A percentile compares a stretch with the other conserved stretches of the same genome.
These are phyloP conservation scores for Diaporthe humulicola DNA, from an alignment of 2,329 filamentous ascomycete species.

Conservation along the genomic window DNA sequence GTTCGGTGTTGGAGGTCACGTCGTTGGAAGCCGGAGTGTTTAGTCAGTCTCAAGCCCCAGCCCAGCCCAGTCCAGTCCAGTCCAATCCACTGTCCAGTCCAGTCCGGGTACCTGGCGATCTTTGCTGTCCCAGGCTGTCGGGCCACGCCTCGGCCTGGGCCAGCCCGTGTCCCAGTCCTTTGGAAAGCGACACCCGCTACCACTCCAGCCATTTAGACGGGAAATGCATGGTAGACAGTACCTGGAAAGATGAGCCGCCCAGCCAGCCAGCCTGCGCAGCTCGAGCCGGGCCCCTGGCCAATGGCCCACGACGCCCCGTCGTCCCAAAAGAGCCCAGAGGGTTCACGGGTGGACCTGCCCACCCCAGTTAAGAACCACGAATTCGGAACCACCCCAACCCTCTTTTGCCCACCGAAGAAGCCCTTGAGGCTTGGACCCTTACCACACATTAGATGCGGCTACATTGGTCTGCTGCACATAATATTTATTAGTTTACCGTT, in stretches of 20 bases:
- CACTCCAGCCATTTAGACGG: slow-evolving; percentile 1
- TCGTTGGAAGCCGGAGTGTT: not conserved
- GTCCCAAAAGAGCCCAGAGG: slow-evolving; percentile 19
- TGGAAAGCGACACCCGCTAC: slow-evolving; percentile 26
- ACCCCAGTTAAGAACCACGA: slow-evolving; percentile 5
- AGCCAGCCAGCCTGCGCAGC: not conserved
- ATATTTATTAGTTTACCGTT: not conserved
- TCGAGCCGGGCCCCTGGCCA: slow-evolving; percentile 9
- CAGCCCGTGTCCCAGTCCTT: slow-evolving; percentile 23
- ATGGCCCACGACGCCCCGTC: not conserved
- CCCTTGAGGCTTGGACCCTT: slow-evolving; percentile 3
- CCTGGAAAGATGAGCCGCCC: not conserved
- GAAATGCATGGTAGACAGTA: slow-evolving; percentile 1
- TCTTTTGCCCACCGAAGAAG: slow-evolving; percentile 6
- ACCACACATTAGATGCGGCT: not conserved
- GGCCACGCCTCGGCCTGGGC: slow-evolving; percentile 16
- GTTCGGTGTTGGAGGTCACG: not conserved
- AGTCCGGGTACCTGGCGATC: slow-evolving; percentile 13
- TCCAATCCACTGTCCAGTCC: not conserved
- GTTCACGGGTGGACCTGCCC: slow-evolving; percentile 13
- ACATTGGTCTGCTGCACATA: not conserved
- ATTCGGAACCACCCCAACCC: slow-evolving; percentile 17
- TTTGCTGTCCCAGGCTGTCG: slow-evolving; percentile 28
- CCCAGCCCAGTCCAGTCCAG: not conserved
- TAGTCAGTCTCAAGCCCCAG: not conserved